Base-by-base conservation (phyloP, 2,329 filamentous ascomycete genomes). In the Aspergillus fructus region DNA sequence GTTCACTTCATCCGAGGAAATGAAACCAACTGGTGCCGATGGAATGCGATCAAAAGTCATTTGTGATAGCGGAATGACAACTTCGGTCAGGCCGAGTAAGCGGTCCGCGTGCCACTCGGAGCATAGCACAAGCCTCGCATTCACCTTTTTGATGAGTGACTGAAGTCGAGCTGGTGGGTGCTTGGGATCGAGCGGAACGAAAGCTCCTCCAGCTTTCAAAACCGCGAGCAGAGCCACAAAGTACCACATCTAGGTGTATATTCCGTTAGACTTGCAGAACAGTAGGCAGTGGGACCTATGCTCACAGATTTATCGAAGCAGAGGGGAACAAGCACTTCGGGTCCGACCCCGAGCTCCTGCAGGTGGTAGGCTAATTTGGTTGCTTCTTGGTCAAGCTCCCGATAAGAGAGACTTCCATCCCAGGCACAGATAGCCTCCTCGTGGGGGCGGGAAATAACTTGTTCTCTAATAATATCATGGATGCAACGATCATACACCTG, bases 261-360 rank as follows among this genome's bases (percentile, higher is more conserved):
- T 27, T 13, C 45, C 11, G 34, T 48, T 48, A 30, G 27, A 11
- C 27, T 4, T 30, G 27, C 3, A 30, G 27, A 9, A 8, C 27
- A 9, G 27, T 9, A 30, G 27, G 27, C 9, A 30, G 9, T 30
- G 9, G 27, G 27, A 15, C 5, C 2, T 23, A 12, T 23, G 69
- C 71, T 64, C 49, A 74, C 71, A 34, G 75, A 77, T 66, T 78
- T 78, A 42, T 76, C 71, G 48, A 78, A 77, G 56, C 73, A 76
- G 12, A 76, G 59, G 6, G 70, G 71, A 23, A 77, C 71, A 19
- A 68, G 63, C n/a, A 65, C 62, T 54, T 74, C 70, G 2, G 77
- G 67, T 4, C 73, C 70, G 39, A 81, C 71, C 24, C 77, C 76
- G 56, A 74, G 71, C 34, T 66, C 70, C 11, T 67, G 68, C 23